Conservation (phyloP, 2,329 filamentous ascomycete genomes). For the Ambrosiella xylebori region DNA sequence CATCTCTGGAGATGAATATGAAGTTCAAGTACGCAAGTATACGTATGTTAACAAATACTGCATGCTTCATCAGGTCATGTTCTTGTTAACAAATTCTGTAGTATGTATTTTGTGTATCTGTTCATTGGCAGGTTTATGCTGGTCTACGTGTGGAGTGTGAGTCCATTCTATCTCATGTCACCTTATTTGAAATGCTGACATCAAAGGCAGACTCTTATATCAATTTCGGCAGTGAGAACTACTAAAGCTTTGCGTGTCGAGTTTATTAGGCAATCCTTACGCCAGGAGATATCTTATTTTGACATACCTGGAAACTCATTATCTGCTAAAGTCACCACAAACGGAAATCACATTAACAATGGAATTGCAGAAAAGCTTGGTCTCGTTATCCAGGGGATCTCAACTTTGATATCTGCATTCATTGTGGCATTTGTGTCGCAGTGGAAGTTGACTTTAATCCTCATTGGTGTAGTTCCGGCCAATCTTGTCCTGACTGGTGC, state of each 20-base stretch:
- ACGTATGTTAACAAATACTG: constrained; percentile 19
- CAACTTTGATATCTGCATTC: constrained; percentile 25
- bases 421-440: constrained; percentile 25
- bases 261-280: constrained; percentile 23
- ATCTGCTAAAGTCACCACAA: constrained; percentile 30
- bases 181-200: not conserved
- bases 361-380: constrained; percentile 30
- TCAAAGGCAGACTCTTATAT: constrained; percentile 20
- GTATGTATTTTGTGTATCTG: constrained; percentile 38
- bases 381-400: constrained; percentile 23
- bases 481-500: constrained; percentile 25
- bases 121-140: constrained; percentile 37
- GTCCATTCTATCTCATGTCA: constrained; percentile 1
- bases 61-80: not conserved
- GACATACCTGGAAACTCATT: constrained; percentile 29
- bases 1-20: constrained; percentile 29
- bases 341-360: constrained; percentile 28
- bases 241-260: constrained; percentile 23
- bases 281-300: constrained; percentile 39
- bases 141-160: constrained; percentile 37
- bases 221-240: constrained; percentile 22
- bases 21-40: constrained; percentile 29
- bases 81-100: not conserved
- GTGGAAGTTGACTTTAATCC: constrained; percentile 27
- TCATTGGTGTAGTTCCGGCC: constrained; percentile 28